These are phyloP conservation scores for Aspergillus oerlinghausenensis DNA, from an alignment of 2,329 filamentous ascomycete species.

Conservation along the genomic window DNA sequence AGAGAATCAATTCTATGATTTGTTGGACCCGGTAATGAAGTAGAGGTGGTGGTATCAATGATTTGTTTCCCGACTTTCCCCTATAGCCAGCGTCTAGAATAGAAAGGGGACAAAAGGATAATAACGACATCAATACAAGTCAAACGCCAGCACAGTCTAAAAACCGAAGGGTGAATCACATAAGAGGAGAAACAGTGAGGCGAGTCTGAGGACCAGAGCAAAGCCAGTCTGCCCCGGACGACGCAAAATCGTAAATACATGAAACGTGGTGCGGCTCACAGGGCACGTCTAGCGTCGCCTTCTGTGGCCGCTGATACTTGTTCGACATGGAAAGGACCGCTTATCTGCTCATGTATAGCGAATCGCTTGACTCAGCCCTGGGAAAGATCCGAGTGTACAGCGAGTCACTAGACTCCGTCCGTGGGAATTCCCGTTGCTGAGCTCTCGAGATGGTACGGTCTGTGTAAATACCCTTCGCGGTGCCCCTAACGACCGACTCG, in stretches of 20 bases:
- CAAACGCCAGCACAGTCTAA: conserved; percentile 3
- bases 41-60: neutral
- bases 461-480: conserved; percentile 34
- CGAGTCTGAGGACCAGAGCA: neutral
- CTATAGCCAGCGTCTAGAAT: neutral
- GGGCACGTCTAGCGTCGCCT: neutral
- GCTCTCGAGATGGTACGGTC: conserved; percentile 33
- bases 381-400: conserved; percentile 34
- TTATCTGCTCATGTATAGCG: conserved; percentile 31
- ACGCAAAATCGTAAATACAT: conserved; percentile 4
- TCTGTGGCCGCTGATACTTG: neutral
- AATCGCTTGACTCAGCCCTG: conserved; percentile 33
- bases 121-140: neutral
- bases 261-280: neutral
- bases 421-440: conserved; percentile 33
- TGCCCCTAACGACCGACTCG: conserved; percentile 39
- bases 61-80: neutral
- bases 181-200: neutral
- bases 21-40: neutral
- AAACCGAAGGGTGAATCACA: neutral
- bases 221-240: neutral
- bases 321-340: neutral
- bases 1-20: neutral
- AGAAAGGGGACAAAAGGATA: neutral
- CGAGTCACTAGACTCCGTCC: conserved; percentile 34